Evolutionary conservation across 2,329 filamentous ascomycete species (phyloP).

Genomic region (Tolypocladium pustulatum): DNA sequence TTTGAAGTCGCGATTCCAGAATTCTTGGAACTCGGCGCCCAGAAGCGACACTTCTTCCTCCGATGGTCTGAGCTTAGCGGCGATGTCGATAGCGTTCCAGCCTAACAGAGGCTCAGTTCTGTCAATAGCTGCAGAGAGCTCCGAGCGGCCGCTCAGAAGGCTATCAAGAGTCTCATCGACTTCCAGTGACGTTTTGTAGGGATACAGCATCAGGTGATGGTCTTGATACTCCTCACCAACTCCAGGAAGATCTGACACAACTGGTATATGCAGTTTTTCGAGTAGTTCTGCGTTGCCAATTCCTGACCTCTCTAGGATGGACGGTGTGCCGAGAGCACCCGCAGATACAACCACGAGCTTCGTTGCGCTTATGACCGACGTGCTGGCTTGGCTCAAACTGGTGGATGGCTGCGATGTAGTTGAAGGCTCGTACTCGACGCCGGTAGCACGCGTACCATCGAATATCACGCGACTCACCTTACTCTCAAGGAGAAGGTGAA

Average conservation of each 20-base stretch:
- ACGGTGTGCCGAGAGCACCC: slow-evolving; percentile 42
- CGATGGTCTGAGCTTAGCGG: slow-evolving; percentile 44
- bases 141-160: slow-evolving; percentile 32
- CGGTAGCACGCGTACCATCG: slow-evolving; percentile 38
- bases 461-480: slow-evolving; percentile 47
- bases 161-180: slow-evolving; percentile 34
- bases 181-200: slow-evolving; percentile 29
- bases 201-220: slow-evolving; percentile 41
- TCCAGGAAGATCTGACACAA: slow-evolving; percentile 35
- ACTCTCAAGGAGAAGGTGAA: slow-evolving; percentile 47
- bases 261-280: slow-evolving; percentile 31
- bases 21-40: slow-evolving; percentile 38
- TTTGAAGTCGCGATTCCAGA: slow-evolving; percentile 46
- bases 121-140: slow-evolving; percentile 26
- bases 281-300: slow-evolving; percentile 43
- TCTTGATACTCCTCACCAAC: slow-evolving; percentile 46
- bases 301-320: slow-evolving; percentile 52
- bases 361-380: slow-evolving; percentile 12
- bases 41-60: slow-evolving; percentile 39
- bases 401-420: slow-evolving; percentile 11
- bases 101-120: slow-evolving; percentile 39
- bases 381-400: slow-evolving; percentile 4
- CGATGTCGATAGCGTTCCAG: slow-evolving; percentile 48
- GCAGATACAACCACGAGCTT: slow-evolving; percentile 22
- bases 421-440: slow-evolving; percentile 46